A percentile compares a stretch with the other conserved stretches of the same genome.
Evolutionary conservation across 495 filamentous ascomycete genomes (phyloP).

Genomic region (Aspergillus sclerotiicarbonarius): DNA sequence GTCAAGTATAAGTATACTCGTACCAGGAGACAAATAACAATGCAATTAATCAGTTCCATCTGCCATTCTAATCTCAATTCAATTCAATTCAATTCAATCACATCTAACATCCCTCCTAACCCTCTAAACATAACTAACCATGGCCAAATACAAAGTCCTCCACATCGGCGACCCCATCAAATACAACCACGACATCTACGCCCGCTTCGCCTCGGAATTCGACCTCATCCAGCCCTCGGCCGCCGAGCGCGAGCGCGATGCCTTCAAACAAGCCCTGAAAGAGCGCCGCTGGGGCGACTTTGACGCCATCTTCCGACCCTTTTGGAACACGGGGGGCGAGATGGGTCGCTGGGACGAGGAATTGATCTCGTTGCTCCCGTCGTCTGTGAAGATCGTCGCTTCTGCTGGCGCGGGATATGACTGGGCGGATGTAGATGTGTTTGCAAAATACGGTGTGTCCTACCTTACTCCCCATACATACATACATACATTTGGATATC

Average conservation of each 20-base stretch:
- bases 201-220: constrained; percentile 54
- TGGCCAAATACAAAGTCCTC: constrained; percentile 49
- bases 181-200: constrained; percentile 60
- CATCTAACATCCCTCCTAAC: too few relatives aligned
- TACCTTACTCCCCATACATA: neutral
- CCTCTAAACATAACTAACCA: too few relatives aligned
- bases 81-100: neutral
- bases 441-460: constrained; percentile 63
- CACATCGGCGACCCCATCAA: constrained; percentile 68
- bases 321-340: constrained; percentile 77
- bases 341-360: constrained; percentile 77
- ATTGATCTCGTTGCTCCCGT: constrained; percentile 62
- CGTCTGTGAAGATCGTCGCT: constrained; percentile 64
- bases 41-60: neutral
- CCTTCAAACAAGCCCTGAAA: constrained; percentile 61
- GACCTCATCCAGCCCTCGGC: constrained; percentile 54
- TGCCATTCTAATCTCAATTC: neutral
- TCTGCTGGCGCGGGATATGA: constrained; percentile 75
- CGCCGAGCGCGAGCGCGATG: constrained; percentile 51
- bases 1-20: neutral
- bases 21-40: neutral
- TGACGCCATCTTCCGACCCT: constrained; percentile 69
- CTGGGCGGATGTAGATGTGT: constrained; percentile 68
- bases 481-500: too few relatives aligned
- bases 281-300: constrained; percentile 70